These are phyloP conservation scores for Candida suzukii DNA, from an alignment of 805 yeast species.

Conservation along the genomic window DNA sequence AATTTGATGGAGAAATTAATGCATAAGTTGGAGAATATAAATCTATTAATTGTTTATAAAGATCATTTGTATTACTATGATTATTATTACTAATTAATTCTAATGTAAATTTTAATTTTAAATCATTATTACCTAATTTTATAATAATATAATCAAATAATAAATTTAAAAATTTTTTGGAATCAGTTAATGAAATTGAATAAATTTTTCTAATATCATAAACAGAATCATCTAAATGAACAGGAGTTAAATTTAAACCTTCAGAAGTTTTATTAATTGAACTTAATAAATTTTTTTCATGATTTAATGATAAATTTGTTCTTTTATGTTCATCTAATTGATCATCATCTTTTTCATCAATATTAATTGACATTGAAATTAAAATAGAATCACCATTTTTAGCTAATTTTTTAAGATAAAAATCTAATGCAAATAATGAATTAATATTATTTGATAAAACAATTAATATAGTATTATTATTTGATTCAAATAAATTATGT, in stretches of 20 bases:
- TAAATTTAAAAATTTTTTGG: constrained; percentile 13
- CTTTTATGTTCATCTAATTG: not conserved
- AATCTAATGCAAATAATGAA: constrained; percentile 73
- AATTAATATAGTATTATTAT: constrained; percentile 31
- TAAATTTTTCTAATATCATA: not conserved
- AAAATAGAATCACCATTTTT: constrained; percentile 61
- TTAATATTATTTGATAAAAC: constrained; percentile 53
- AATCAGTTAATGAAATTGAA: constrained; percentile 1
- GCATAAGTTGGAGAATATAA: constrained; percentile 55
- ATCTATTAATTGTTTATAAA: constrained; percentile 46
- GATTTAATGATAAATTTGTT: no score
- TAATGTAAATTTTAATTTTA: constrained; percentile 42
- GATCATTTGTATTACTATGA: constrained; percentile 28
- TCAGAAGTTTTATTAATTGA: constrained; percentile 4
- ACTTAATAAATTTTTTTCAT: no score
- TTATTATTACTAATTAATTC: constrained; percentile 47
- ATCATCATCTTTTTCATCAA: not conserved
- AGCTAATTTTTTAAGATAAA: constrained; percentile 43
- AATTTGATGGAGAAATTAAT: constrained; percentile 23
- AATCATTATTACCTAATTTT: constrained; percentile 15
- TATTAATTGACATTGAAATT: constrained; percentile 26
- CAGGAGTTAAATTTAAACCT: not conserved
- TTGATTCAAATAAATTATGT: constrained; percentile 27
- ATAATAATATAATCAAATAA: not conserved
- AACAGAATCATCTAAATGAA: not conserved